Base-by-base conservation (phyloP, 1,284 basidiomycete genomes). In the Malassezia restricta region DNA sequence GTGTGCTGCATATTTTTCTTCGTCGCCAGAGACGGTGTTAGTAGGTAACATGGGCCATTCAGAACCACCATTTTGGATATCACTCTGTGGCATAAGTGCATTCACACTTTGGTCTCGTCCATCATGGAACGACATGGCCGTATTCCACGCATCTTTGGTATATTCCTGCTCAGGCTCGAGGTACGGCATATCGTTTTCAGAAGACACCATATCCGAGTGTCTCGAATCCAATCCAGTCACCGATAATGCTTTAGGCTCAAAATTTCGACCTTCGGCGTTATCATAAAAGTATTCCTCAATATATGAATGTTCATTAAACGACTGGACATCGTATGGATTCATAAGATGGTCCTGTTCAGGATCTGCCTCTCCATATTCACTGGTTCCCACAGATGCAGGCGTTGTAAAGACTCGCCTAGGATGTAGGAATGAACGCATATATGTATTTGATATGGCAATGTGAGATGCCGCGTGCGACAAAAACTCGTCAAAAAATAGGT, bases 101-200 rank as follows among this genome's bases (percentile, higher is more conserved):
- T 32, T 20, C 7, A 38, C 7, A 38, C 14, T 24, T 14, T 53
- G 40, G 35, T 47, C 37, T 11, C 44, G 31, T 11, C 41, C 44
- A 7, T 30, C 40, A 14, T 47, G 33, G 6, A 40, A 28, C 7
- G 40, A 40, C 17, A 27, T 20, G 1, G 45, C n/a, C 14, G 41
- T 33, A 24, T 30, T 43, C 11, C 40, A 20, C 6, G 33, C 41
- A 7, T 53, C 45, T 29, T 53, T 53, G 38, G 51, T 47, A 17
- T 27, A n/a, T 3, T 29, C 39, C 3, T 47, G 27, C 24, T 31
- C 32, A 15, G 51, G 45, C 8, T 43, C 51, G 6, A 53, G 40
- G 28, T 53, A 53, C 6, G 51, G 51, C 29, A 43, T 32, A n/a
- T 39, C 44, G 24, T 35, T 47, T 24, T 47, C 44, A 12, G 44